phyloP scores from a whole-genome alignment of 179 eudicot genomes.

The Camellia oleifera region DNA sequence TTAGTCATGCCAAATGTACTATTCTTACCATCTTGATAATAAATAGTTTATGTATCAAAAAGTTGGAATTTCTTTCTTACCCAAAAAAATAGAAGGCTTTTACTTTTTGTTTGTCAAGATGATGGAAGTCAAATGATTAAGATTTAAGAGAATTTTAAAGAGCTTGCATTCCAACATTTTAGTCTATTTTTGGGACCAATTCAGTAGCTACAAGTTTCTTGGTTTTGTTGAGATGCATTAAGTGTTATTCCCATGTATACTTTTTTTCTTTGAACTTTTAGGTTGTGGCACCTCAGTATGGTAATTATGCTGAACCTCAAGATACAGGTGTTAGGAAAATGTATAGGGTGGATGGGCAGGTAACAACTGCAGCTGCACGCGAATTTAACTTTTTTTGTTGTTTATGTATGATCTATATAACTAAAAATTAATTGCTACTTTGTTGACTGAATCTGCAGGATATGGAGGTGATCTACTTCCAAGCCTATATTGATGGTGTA shows the following conservation, averaged over 20 bases:
- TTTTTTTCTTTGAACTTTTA: slow-evolving; percentile 14
- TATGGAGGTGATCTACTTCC: slow-evolving; percentile 84
- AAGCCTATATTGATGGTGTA: slow-evolving; percentile 83
- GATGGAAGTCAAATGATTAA: neutral
- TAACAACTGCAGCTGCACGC: slow-evolving; percentile 22
- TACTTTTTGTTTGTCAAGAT: neutral
- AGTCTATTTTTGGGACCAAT: neutral
- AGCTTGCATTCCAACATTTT: neutral
- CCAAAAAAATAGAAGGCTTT: neutral
- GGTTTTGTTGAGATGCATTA: slow-evolving; percentile 5
- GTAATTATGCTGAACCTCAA: slow-evolving; percentile 69
- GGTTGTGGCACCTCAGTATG: slow-evolving; percentile 92
- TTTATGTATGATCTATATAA: neutral
- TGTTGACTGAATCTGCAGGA: slow-evolving; percentile 53
- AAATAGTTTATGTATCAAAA: neutral
- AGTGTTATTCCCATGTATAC: neutral
- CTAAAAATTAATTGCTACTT: neutral
- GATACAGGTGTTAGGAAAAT: slow-evolving; percentile 61
- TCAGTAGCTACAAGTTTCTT: neutral
- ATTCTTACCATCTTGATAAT: neutral
- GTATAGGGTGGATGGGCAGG: slow-evolving; percentile 90
- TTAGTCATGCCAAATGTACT: neutral
- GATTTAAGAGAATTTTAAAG: neutral
- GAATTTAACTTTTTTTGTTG: neutral
- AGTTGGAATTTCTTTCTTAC: neutral